Conservation (phyloP, 179 eudicot genomes). For the Beta lomatogona region DNA sequence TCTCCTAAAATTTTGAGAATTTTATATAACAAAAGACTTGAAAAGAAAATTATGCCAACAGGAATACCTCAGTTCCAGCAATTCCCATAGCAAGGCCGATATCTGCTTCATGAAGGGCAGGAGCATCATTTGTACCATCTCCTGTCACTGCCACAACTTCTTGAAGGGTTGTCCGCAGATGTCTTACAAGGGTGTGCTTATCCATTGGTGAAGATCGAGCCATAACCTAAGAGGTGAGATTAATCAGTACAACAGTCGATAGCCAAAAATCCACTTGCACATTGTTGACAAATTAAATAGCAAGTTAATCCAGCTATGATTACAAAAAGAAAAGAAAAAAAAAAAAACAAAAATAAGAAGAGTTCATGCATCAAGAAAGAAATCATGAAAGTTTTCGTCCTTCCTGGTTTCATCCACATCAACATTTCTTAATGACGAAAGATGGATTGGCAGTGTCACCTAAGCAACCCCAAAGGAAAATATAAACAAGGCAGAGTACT, state of each 20-base stretch:
- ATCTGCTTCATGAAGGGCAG: slow-evolving; percentile 98
- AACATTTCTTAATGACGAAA: not conserved
- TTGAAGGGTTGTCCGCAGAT: slow-evolving; percentile 78
- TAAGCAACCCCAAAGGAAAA: not conserved
- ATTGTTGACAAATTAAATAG: not conserved
- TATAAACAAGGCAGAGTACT: not conserved
- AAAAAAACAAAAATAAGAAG: not conserved
- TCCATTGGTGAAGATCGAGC: slow-evolving; percentile 95
- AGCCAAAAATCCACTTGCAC: not conserved
- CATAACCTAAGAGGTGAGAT: slow-evolving; percentile 57
- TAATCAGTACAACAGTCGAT: not conserved
- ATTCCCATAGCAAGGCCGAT: slow-evolving; percentile 99
- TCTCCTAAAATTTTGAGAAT: not conserved
- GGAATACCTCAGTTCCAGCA: slow-evolving; percentile 82
- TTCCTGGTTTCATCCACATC: not conserved
- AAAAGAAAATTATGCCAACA: slow-evolving; percentile 1
- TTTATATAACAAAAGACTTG: not conserved
- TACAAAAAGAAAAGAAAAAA: not conserved
- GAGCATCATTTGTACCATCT: slow-evolving; percentile 99
- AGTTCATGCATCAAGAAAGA: not conserved
- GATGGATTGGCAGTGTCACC: not conserved
- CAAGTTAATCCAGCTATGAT: not conserved
- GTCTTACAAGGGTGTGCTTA: slow-evolving; percentile 88
- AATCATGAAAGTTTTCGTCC: not conserved
- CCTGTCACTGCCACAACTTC: slow-evolving; percentile 99